These are phyloP conservation scores for Buddleja alternifolia DNA, from an alignment of 257 asterid genomes.

Conservation along the genomic window DNA sequence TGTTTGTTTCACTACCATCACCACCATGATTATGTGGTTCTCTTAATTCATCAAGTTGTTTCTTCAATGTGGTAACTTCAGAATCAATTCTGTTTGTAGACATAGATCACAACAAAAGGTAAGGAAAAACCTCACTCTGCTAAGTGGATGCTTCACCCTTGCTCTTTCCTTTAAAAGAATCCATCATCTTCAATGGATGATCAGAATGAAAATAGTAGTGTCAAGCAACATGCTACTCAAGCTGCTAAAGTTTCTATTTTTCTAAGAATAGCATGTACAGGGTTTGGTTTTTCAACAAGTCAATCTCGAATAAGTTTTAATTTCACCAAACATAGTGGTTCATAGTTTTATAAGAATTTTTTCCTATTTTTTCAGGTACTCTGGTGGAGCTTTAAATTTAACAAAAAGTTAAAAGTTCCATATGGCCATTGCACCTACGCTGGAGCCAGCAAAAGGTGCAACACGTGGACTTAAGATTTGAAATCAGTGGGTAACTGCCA, in stretches of 20 bases:
- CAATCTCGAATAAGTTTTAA: background rate
- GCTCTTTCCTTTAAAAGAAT: conserved; percentile 8
- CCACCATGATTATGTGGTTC: conserved; percentile 44
- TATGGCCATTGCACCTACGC: background rate
- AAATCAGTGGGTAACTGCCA: background rate
- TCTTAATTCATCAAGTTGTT: conserved; percentile 63
- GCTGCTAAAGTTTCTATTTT: background rate
- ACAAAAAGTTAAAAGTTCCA: background rate
- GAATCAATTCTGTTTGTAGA: conserved; percentile 73
- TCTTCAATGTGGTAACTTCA: conserved; percentile 74
- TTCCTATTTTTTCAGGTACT: background rate
- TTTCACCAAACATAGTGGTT: conserved; percentile 12
- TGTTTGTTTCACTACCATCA: conserved; percentile 43
- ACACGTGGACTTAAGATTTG: background rate
- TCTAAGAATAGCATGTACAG: conserved; percentile 7
- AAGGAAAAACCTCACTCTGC: conserved; percentile 27
- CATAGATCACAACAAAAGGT: conserved; percentile 30
- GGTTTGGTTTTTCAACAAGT: conserved; percentile 9
- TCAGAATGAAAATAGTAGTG: conserved; percentile 11
- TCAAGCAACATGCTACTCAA: conserved; percentile 16
- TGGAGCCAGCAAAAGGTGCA: background rate
- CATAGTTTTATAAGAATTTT: background rate
- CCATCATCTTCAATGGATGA: background rate
- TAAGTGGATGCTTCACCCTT: conserved; percentile 8
- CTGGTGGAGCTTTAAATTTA: background rate